Conservation (phyloP, 2,329 filamentous ascomycete genomes). For the Fusarium humuli region DNA sequence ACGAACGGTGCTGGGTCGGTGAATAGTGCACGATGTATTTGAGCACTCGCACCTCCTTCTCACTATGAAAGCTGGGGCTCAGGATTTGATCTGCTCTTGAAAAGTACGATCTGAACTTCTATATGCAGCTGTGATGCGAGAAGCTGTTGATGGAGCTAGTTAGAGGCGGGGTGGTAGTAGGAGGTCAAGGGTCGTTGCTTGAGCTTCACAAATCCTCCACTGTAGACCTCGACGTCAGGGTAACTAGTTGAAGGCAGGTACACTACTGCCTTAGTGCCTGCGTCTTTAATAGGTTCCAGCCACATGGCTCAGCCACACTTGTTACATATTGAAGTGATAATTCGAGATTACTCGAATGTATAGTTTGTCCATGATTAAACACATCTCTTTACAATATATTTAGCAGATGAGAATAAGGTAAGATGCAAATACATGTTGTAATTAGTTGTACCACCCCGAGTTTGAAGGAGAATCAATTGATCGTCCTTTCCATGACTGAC, state of each 20-base stretch:
- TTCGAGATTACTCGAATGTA: not conserved
- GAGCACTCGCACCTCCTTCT: not conserved
- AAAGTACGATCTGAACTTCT: not conserved
- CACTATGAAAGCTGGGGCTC: not conserved
- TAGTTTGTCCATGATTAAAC: not conserved
- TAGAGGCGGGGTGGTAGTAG: constrained; percentile 30
- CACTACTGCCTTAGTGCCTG: constrained; percentile 2
- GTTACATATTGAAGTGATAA: not conserved
- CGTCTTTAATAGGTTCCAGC: constrained; percentile 21
- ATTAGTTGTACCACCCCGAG: not conserved
- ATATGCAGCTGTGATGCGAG: not conserved
- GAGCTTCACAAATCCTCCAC: constrained; percentile 15
- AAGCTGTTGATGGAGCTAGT: not conserved
- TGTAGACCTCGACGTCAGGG: not conserved
- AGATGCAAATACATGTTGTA: not conserved
- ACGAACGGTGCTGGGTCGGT: not conserved
- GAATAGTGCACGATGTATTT: not conserved
- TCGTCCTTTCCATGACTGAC: not conserved
- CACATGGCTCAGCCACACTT: constrained; percentile 32
- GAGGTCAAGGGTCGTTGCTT: constrained; percentile 18
- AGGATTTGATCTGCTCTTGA: not conserved
- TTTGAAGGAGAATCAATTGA: not conserved
- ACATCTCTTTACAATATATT: not conserved
- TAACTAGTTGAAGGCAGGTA: not conserved
- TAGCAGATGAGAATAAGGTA: not conserved